These are phyloP conservation scores for Fulvia fulva DNA, from an alignment of 2,329 filamentous ascomycete species.

Conservation along the genomic window DNA sequence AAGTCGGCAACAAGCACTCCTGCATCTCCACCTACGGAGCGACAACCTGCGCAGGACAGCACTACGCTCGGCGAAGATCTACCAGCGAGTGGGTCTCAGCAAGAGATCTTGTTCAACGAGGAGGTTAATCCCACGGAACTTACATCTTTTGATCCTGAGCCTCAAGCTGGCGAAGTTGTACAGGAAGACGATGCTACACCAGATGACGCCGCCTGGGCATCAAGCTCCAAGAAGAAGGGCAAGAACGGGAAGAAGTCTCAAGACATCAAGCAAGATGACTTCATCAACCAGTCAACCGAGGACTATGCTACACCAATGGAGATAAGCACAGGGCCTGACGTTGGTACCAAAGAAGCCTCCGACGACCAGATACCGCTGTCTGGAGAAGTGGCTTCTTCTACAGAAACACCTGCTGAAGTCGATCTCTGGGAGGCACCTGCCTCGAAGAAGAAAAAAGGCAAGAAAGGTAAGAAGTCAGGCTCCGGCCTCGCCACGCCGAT, in stretches of 20 bases:
- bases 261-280: not conserved
- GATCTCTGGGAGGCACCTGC: constrained; percentile 11
- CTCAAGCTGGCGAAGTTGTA: not conserved
- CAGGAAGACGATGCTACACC: not conserved
- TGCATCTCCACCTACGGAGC: not conserved
- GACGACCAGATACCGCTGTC: not conserved
- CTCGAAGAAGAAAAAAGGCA: constrained; percentile 31
- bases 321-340: not conserved
- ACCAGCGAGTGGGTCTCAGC: not conserved
- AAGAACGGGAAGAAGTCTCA: constrained; percentile 44
- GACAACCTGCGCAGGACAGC: not conserved
- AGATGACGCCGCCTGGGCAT: not conserved
- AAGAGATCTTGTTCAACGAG: not conserved
- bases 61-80: not conserved
- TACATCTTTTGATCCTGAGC: not conserved
- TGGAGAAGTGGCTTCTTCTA: not conserved
- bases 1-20: constrained; percentile 1
- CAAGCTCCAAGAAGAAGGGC: constrained; percentile 22
- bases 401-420: not conserved
- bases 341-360: not conserved
- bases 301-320: not conserved
- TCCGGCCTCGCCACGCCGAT: not conserved
- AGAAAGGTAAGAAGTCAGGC: constrained; percentile 25
- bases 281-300: constrained; percentile 21
- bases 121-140: not conserved